Percentiles rank a stretch among this genome's conserved stretches.
phyloP scores from a whole-genome alignment of 208 protist genomes.

The Crithidia fasciculata region DNA sequence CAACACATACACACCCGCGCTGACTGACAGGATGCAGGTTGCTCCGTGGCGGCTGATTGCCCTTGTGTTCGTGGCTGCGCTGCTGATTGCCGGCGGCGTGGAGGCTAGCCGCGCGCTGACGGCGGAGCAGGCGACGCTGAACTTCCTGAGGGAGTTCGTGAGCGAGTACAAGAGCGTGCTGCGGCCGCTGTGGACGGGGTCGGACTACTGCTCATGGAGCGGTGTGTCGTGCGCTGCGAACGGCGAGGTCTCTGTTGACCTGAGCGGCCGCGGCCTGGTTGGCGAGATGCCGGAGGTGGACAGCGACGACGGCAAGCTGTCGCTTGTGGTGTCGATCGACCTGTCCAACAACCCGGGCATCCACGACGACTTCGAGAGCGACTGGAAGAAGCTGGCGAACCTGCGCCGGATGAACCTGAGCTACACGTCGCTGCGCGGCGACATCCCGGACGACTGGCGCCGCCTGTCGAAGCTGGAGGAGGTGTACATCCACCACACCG shows the following conservation, averaged over 20 bases:
- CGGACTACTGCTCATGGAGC: conserved; percentile 31
- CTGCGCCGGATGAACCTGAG: too few relatives aligned
- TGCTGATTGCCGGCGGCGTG: conserved; percentile 16
- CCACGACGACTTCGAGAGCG: too few relatives aligned
- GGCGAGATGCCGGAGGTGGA: conserved; percentile 21
- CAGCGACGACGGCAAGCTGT: not conserved
- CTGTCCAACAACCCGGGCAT: too few relatives aligned
- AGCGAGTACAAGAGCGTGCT: conserved; percentile 20
- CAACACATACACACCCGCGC: conserved; percentile 1
- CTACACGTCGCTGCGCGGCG: too few relatives aligned
- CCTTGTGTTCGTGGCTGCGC: conserved; percentile 8
- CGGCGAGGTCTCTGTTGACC: conserved; percentile 25
- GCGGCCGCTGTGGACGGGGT: conserved; percentile 22
- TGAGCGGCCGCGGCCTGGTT: conserved; percentile 19
- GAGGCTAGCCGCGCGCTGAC: not conserved
- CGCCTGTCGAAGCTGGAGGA: too few relatives aligned
- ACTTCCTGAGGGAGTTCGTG: conserved; percentile 25
- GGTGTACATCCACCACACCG: too few relatives aligned
- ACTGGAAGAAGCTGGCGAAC: too few relatives aligned
- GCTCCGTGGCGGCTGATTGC: conserved; percentile 3
- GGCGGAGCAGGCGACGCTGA: conserved; percentile 24
- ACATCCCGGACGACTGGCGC: too few relatives aligned
- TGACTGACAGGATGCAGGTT: not conserved
- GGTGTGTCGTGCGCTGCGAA: conserved; percentile 32
- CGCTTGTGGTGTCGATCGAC: not conserved